phyloP scores from a whole-genome alignment of 345 rosid genomes.

The Crucihimalaya himalaica region DNA sequence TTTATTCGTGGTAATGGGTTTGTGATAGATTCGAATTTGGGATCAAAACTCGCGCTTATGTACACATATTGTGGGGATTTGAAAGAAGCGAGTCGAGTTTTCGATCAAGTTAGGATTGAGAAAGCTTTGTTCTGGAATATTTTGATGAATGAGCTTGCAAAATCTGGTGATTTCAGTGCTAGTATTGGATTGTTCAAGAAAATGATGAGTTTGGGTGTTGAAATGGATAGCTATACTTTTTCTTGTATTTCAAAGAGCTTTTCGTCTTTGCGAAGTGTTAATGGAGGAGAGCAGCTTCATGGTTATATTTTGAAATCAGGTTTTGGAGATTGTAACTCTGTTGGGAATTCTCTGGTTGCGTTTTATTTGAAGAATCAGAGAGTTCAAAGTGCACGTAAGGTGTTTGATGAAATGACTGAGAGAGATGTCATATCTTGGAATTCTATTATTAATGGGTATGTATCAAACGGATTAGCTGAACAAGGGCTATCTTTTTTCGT shows the following conservation, averaged over 20 bases:
- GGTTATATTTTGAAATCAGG: constrained; percentile 57
- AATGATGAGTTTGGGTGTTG: constrained; percentile 54
- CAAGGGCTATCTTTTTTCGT: constrained; percentile 48
- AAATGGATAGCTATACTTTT: constrained; percentile 52
- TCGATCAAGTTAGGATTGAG: constrained; percentile 49
- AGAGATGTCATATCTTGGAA: constrained; percentile 75
- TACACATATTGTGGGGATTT: constrained; percentile 65
- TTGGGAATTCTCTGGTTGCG: constrained; percentile 55
- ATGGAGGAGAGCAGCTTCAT: constrained; percentile 61
- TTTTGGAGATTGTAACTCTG: constrained; percentile 44
- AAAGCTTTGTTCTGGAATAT: constrained; percentile 70
- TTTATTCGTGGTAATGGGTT: constrained; percentile 45
- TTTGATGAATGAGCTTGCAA: constrained; percentile 57
- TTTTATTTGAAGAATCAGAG: constrained; percentile 52
- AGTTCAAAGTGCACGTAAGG: constrained; percentile 49
- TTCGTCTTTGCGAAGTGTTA: constrained; percentile 43
- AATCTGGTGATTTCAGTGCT: constrained; percentile 50
- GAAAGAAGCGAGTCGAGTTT: constrained; percentile 51
- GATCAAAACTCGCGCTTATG: constrained; percentile 69
- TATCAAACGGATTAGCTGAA: constrained; percentile 45
- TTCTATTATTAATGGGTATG: constrained; percentile 58
- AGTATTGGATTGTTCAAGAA: constrained; percentile 48
- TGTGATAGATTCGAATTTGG: constrained; percentile 51
- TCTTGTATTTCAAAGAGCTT: constrained; percentile 63
- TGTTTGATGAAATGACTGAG: constrained; percentile 68